Conservation (phyloP, 352 stramenopile species). For the Globisporangium perplexum region DNA sequence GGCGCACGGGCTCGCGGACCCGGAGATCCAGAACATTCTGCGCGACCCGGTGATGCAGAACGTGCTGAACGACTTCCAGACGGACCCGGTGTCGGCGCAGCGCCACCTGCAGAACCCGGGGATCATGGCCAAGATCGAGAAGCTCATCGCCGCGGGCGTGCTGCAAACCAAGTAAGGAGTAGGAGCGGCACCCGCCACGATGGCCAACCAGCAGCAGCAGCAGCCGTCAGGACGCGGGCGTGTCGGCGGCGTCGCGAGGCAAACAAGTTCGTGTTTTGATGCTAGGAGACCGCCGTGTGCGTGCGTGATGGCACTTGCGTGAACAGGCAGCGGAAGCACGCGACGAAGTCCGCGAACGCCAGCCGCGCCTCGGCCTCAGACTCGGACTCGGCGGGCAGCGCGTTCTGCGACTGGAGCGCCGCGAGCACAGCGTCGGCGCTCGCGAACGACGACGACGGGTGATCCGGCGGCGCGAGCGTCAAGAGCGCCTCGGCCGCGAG, state of each 20-base stretch:
- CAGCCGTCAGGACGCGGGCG: too few species aligned
- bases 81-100: conserved; percentile 89
- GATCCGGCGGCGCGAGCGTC: conserved; percentile 17
- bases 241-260: too few species aligned
- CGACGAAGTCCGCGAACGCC: conserved; percentile 27
- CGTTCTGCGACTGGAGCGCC: conserved; percentile 8
- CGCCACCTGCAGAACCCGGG: conserved; percentile 92
- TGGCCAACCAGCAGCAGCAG: too few species aligned
- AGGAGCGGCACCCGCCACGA: too few species aligned
- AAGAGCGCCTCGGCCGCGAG: conserved; percentile 12
- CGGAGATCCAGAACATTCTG: conserved; percentile 98
- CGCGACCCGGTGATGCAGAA: conserved; percentile 97
- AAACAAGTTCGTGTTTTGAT: neutral
- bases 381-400: conserved; percentile 1
- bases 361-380: too few species aligned
- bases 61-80: conserved; percentile 97
- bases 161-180: conserved; percentile 88
- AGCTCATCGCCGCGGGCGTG: conserved; percentile 97
- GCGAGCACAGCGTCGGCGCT: conserved; percentile 9
- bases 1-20: conserved; percentile 97
- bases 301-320: neutral
- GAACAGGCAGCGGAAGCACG: conserved; percentile 15
- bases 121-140: conserved; percentile 98
- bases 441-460: neutral
- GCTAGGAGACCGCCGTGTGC: neutral